A percentile compares a stretch with the other conserved stretches of the same genome.
These are phyloP conservation scores for Barbarea vulgaris DNA, from an alignment of 345 rosid species.

Conservation along the genomic window DNA sequence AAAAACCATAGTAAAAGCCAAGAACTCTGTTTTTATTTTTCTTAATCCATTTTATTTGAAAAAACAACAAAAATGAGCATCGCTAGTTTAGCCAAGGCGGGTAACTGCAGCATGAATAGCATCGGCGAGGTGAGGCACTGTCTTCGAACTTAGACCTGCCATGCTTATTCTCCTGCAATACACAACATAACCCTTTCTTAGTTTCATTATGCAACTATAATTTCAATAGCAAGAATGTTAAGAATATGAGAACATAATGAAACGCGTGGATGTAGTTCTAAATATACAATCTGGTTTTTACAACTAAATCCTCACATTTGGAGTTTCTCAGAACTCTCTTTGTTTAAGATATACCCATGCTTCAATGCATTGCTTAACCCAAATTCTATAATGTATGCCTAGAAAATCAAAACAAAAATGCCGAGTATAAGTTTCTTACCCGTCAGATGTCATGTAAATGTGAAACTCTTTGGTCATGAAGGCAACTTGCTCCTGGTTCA, in stretches of 20 bases:
- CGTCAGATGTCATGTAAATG: conserved; percentile 76
- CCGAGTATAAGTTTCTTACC: conserved; percentile 41
- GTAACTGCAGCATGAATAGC: conserved; percentile 77
- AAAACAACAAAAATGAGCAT: conserved; percentile 2
- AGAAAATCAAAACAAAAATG: background rate
- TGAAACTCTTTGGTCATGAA: conserved; percentile 71
- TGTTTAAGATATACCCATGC: background rate
- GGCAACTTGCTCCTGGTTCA: conserved; percentile 70
- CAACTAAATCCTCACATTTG: background rate
- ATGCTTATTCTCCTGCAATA: conserved; percentile 79
- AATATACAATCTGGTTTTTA: background rate
- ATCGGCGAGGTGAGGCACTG: conserved; percentile 66
- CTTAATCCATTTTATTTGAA: background rate
- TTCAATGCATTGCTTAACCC: background rate
- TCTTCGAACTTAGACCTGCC: conserved; percentile 70
- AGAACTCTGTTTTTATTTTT: conserved; percentile 12
- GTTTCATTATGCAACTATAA: conserved; percentile 4
- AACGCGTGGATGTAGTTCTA: background rate
- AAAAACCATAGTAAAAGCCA: conserved; percentile 1
- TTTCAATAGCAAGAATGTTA: background rate
- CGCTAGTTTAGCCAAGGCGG: conserved; percentile 32
- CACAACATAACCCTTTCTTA: conserved; percentile 6
- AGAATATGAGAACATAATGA: background rate
- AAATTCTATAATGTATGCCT: background rate
- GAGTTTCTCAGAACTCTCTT: background rate